These are phyloP conservation scores for Pyrenula massariospora DNA, from an alignment of 495 filamentous ascomycete species.

Conservation along the genomic window DNA sequence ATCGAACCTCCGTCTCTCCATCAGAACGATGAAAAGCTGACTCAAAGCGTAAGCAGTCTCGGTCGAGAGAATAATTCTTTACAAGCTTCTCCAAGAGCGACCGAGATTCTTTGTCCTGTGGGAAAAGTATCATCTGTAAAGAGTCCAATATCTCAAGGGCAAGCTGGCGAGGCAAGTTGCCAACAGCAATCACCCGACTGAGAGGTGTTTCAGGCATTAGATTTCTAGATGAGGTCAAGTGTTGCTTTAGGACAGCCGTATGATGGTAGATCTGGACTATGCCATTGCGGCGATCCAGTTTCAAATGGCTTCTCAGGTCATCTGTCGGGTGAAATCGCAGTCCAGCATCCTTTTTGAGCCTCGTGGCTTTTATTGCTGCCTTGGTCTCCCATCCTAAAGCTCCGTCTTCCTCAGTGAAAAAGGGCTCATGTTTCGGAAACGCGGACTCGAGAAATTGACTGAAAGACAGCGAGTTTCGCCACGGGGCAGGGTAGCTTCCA, in stretches of 20 bases:
- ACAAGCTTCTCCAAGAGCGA: conserved; percentile 15
- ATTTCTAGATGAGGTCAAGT: conserved; percentile 14
- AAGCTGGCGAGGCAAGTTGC: conserved; percentile 15
- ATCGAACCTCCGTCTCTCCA: conserved; percentile 18
- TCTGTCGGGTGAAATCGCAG: conserved; percentile 18
- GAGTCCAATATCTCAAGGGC: conserved; percentile 22
- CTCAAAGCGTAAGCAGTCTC: conserved; percentile 18
- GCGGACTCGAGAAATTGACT: conserved; percentile 7
- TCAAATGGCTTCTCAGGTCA: conserved; percentile 19
- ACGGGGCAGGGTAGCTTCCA: conserved; percentile 10
- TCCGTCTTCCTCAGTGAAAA: conserved; percentile 13
- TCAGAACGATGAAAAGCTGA: conserved; percentile 12
- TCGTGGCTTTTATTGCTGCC: conserved; percentile 13
- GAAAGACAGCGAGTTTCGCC: conserved; percentile 13
- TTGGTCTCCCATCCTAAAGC: conserved; percentile 3
- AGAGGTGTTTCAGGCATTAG: conserved; percentile 4
- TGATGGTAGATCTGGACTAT: conserved; percentile 19
- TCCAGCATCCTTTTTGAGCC: conserved; percentile 16
- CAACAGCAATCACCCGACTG: conserved; percentile 5
- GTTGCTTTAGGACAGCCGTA: conserved; percentile 20
- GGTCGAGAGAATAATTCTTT: conserved; percentile 13
- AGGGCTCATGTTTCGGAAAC: conserved; percentile 19
- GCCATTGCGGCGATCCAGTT: conserved; percentile 14
- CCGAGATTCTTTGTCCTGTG: conserved; percentile 17
- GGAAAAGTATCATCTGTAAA: conserved; percentile 25